These are phyloP conservation scores for Sphagnum contortum DNA, from an alignment of 225 moss, liverwort and hornwort genomes.

Conservation along the genomic window DNA sequence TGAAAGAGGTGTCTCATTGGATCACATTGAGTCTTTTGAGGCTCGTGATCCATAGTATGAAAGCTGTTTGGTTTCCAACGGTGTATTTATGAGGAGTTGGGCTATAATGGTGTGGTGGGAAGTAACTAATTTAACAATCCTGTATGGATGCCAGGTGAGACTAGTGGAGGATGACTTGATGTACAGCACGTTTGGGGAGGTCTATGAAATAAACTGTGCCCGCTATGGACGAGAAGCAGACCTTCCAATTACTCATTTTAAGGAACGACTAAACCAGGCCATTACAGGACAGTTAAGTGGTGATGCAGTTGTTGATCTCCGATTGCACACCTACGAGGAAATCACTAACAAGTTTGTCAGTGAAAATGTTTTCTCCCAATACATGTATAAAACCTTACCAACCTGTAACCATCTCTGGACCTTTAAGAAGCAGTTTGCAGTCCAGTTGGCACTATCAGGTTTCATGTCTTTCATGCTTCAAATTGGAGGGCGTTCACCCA, in stretches of 20 bases:
- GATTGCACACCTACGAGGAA: conserved; percentile 89
- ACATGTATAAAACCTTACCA: conserved; percentile 98
- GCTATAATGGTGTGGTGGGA: too few species aligned
- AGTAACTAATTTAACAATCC: too few species aligned
- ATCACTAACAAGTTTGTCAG: conserved; percentile 95
- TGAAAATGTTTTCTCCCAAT: conserved; percentile 98
- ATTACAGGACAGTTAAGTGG: conserved; percentile 77
- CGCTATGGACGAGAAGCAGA: conserved; percentile 99
- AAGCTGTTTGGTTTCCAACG: too few species aligned
- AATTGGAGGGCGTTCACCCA: conserved; percentile 95
- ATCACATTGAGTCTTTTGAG: too few species aligned
- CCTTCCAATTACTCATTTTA: conserved; percentile 91
- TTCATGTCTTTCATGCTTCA: conserved; percentile 99
- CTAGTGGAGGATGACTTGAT: conserved; percentile 99
- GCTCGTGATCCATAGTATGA: too few species aligned
- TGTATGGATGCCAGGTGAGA: conserved; percentile 47
- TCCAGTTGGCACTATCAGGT: conserved; percentile 93
- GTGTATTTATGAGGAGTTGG: too few species aligned
- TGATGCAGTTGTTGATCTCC: conserved; percentile 81
- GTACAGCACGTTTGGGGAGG: conserved; percentile 99
- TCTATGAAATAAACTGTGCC: conserved; percentile 98
- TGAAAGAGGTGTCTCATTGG: too few species aligned
- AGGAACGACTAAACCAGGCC: conserved; percentile 92
- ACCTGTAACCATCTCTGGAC: conserved; percentile 99
- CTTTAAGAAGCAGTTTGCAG: conserved; percentile 99